Base-by-base conservation (phyloP, 2,329 filamentous ascomycete species). In the Ustilaginoidea virens region DNA sequence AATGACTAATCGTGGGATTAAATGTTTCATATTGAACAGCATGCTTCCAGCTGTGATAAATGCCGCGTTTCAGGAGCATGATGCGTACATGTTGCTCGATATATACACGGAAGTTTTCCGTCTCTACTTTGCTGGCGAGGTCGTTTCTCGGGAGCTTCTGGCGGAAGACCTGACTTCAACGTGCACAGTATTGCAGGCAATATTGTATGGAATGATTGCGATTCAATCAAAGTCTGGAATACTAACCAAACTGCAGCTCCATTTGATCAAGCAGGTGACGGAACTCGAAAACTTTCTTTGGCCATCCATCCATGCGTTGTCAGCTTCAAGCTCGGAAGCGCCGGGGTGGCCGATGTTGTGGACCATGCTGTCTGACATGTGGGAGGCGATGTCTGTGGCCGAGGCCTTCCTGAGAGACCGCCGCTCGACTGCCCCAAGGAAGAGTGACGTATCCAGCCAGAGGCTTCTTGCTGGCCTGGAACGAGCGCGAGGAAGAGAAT, bases 1-100 rank as follows among this genome's bases (percentile, higher is more conserved):
- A n/a, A 60, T 71, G 59, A 48, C 44, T n/a, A 53, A 63, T 23
- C 29, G 33, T 6, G 45, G 43, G 2, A 55, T 73, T 15, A 40
- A 59, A 25, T 44, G 45, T 0, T 73, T 72, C 36, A 46, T 66
- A 32, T 30, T 71, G 17, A 47, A 51, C 17, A 61, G 55, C 27
- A 70, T 73, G 63, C 38, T 74, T 3, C 67, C 69, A 0, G 60
- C 65, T n/a, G 52, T 66, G 4, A 44, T 70, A 9, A 49, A 42
- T 25, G 55, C 60, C 1, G 49, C 52, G 0, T 39, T 50, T 8
- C 36, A 42, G 6, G 46, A 44, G 8, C 41, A 41, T 3, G 44
- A 53, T 9, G 55, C 55, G 1, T 70, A 60, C 47, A 49, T 61
- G 10, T 41, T 73, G 26, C 38, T 72, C 5, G 57, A 68, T 24